A percentile compares a stretch with the other conserved stretches of the same genome.
Conservation (phyloP, 192 early-diverging fungal species). For the Obelidium mucronatum region DNA sequence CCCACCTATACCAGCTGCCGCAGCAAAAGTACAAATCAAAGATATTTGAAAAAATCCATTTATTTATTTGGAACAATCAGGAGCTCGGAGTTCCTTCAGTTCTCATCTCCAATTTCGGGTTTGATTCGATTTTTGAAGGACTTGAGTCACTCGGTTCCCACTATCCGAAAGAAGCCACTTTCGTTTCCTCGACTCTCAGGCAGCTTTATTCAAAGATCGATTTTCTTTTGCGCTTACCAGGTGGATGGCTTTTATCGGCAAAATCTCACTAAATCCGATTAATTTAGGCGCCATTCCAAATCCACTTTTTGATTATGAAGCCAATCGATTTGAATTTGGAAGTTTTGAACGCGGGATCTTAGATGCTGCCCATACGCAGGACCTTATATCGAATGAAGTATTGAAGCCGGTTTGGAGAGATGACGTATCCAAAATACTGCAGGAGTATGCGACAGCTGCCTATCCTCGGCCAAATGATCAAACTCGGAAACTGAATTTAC, state of each 20-base stretch:
- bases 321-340: neutral
- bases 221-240: constrained; percentile 55
- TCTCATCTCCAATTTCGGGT: constrained; percentile 58
- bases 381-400: too few species aligned
- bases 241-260: neutral
- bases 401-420: too few species aligned
- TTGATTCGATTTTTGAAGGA: constrained; percentile 55
- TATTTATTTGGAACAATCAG: too few species aligned
- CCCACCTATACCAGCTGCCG: constrained; percentile 43
- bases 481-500: constrained; percentile 10
- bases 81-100: constrained; percentile 42
- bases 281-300: constrained; percentile 1
- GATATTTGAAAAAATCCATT: too few species aligned
- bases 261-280: neutral
- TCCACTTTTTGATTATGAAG: neutral
- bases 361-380: neutral
- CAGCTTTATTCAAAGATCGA: constrained; percentile 41
- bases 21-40: constrained; percentile 52
- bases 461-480: neutral
- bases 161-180: neutral
- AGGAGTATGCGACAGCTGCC: too few species aligned
- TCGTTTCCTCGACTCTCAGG: constrained; percentile 34
- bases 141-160: constrained; percentile 30
- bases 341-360: constrained; percentile 9
- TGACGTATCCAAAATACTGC: too few species aligned